Base-by-base conservation (phyloP, 2,329 filamentous ascomycete genomes). In the Huntiella omanensis region DNA sequence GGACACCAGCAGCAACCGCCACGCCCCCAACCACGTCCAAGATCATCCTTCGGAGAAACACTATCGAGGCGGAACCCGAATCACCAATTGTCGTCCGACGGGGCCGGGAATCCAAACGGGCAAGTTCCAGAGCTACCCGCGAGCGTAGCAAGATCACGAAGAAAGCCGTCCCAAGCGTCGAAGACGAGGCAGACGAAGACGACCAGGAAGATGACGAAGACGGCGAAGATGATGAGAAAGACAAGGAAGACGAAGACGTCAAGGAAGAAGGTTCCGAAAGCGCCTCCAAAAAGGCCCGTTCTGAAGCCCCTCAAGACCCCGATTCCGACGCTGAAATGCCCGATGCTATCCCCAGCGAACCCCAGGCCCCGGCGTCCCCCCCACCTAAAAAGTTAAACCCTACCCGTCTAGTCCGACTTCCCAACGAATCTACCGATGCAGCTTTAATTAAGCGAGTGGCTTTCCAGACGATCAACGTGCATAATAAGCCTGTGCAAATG, bases 391-490 rank as follows among this genome's bases (percentile, higher is more conserved):
- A 10, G 33, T 28, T n/a, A 39, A n/a, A 33, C 34, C 33, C 33
- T 38, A 33, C 16, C 10, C n/a, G 10, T 33, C 19, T 16, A n/a
- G 22, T n/a, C 2, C 33, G 16, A 6, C 44, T 12, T 16, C 44
- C 19, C 16, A 28, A 28, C 8, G 22, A 28, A 43, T 32, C 40
- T 34, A 32, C 17, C 13, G 10, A 43, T 19, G 45, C 46, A 32
- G 44, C 48, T 15, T 47, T 47, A 19, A 28, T 50, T n/a, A 44
- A 50, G 13, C 45, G 44, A 12, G 48, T 50, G 6, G 43, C 48
- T 36, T 50, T 50, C 41, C 80, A 88, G 54, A 83, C 77, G 4
- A 66, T 81, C 37, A 82, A 83, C 4, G 65, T 91, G 47, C 79
- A 76, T 49, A 64, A 91, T 7, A 76, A 82, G 1, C 61, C 70